phyloP scores from a whole-genome alignment of 2,329 filamentous ascomycete species.

The Trichoderma sp. region DNA sequence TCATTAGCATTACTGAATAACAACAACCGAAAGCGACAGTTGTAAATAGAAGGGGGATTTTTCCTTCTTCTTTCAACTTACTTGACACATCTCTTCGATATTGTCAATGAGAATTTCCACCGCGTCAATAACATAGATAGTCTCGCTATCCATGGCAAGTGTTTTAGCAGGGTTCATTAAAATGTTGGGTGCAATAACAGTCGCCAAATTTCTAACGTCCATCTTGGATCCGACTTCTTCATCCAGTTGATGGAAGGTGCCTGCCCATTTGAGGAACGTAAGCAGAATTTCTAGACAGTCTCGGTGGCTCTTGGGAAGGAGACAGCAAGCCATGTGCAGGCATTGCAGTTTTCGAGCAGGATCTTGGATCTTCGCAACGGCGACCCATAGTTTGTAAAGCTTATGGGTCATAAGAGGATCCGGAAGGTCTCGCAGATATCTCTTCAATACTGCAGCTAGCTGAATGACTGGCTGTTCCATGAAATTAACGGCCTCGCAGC shows the following conservation, averaged over 20 bases:
- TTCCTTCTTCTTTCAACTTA: slow-evolving; percentile 57
- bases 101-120: slow-evolving; percentile 88
- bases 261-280: slow-evolving; percentile 95
- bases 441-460: slow-evolving; percentile 89
- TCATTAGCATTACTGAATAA: slow-evolving; percentile 32
- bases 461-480: slow-evolving; percentile 90
- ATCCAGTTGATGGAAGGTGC: slow-evolving; percentile 95
- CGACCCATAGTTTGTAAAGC: slow-evolving; percentile 86
- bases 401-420: slow-evolving; percentile 96
- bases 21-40: background rate
- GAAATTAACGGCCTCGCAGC: slow-evolving; percentile 82
- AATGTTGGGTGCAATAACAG: slow-evolving; percentile 96
- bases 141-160: slow-evolving; percentile 75
- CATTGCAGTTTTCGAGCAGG: slow-evolving; percentile 80
- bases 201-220: slow-evolving; percentile 96
- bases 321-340: slow-evolving; percentile 86
- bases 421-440: slow-evolving; percentile 90
- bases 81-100: slow-evolving; percentile 97
- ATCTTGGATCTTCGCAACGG: slow-evolving; percentile 84
- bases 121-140: slow-evolving; percentile 90
- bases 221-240: slow-evolving; percentile 98
- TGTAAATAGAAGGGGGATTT: background rate
- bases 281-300: slow-evolving; percentile 96
- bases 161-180: slow-evolving; percentile 71
- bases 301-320: slow-evolving; percentile 87